Conservation (phyloP, 164 flowering plant species). For the Brasenia schreberi region DNA sequence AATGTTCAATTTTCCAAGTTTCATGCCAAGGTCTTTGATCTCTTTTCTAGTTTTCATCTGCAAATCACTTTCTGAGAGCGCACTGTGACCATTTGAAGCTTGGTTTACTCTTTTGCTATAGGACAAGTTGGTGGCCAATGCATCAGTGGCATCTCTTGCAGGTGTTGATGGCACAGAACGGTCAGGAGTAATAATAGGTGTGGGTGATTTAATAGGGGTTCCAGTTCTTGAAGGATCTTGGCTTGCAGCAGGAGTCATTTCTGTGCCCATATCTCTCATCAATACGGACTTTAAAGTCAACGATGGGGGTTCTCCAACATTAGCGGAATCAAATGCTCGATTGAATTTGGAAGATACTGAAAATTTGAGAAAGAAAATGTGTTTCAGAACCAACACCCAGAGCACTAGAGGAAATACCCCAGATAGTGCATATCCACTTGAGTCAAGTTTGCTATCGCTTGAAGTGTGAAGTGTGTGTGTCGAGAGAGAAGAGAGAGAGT, state of each 20-base stretch:
- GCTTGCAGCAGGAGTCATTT: conserved; percentile 91
- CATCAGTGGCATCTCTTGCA: conserved; percentile 28
- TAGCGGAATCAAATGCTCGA: no score
- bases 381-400: no score
- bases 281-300: conserved; percentile 81
- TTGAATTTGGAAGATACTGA: no score
- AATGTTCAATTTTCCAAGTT: conserved; percentile 77
- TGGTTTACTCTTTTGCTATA: not conserved
- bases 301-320: conserved; percentile 30
- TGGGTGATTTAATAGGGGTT: conserved; percentile 71
- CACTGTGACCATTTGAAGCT: conserved; percentile 6
- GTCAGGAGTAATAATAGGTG: conserved; percentile 61
- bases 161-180: conserved; percentile 74
- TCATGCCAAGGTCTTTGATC: conserved; percentile 65
- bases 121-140: conserved; percentile 19
- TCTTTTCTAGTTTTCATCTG: conserved; percentile 80
- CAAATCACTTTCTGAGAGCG: conserved; percentile 51
- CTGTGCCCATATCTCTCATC: conserved; percentile 98
- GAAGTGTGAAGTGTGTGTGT: no score
- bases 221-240: conserved; percentile 91
- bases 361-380: no score
- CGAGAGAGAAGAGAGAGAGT: no score
- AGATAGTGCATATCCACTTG: no score
- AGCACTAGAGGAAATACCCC: no score
- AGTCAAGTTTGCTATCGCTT: no score